Conservation (phyloP, 169 alveolate species). For the Cryptosporidium muris region DNA sequence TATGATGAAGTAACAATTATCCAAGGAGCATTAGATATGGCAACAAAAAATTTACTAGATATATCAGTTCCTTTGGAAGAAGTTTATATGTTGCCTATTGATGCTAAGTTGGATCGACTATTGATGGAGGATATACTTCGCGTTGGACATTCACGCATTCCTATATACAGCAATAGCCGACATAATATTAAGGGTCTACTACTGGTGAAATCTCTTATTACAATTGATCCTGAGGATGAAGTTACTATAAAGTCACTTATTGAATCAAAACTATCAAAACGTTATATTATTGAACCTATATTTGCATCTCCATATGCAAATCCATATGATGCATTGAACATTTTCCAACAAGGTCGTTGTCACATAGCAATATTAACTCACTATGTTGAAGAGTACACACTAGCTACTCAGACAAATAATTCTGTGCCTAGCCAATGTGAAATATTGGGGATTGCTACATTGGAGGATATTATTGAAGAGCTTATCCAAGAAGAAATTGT, state of each 20-base stretch:
- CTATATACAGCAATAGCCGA: constrained; percentile 79
- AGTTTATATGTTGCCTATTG: constrained; percentile 78
- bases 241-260: constrained; percentile 42
- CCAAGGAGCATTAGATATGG: constrained; percentile 84
- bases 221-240: constrained; percentile 69
- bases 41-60: constrained; percentile 75
- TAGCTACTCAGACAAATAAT: constrained; percentile 21
- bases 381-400: constrained; percentile 48
- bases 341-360: constrained; percentile 67
- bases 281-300: constrained; percentile 54
- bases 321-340: constrained; percentile 62
- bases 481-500: constrained; percentile 64
- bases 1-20: constrained; percentile 79
- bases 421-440: constrained; percentile 47
- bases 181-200: constrained; percentile 83
- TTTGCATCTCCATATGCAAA: constrained; percentile 62
- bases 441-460: constrained; percentile 66
- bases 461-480: constrained; percentile 63
- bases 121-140: constrained; percentile 74
- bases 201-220: constrained; percentile 77
- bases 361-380: constrained; percentile 66
- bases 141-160: constrained; percentile 86
- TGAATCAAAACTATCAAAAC: constrained; percentile 28
- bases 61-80: constrained; percentile 78
- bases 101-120: constrained; percentile 72